These are phyloP conservation scores for Apiospora hydei DNA, from an alignment of 2,329 filamentous ascomycete species.

Conservation along the genomic window DNA sequence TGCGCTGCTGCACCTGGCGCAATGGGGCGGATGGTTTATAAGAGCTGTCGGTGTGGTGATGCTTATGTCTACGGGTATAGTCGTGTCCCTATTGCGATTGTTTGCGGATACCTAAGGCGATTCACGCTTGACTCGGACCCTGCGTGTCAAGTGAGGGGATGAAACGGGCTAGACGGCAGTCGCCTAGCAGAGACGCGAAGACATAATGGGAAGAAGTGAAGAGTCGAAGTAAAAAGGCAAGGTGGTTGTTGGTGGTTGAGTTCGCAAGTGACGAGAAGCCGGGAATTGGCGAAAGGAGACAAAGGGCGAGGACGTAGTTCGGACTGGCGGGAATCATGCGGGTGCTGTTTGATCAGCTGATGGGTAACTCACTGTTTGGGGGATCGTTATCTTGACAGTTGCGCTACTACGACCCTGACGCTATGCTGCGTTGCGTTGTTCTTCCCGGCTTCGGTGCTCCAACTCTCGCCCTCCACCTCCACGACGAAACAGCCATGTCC, in stretches of 20 bases:
- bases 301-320: slow-evolving; percentile 24
- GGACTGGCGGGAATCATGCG: slow-evolving; percentile 16
- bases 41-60: background rate
- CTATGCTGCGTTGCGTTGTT: slow-evolving; percentile 9
- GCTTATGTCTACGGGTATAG: slow-evolving; percentile 7
- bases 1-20: slow-evolving; percentile 16
- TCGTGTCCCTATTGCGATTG: slow-evolving; percentile 18
- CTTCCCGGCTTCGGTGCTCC: slow-evolving; percentile 17
- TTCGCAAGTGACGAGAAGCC: background rate
- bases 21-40: background rate
- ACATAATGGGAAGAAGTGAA: slow-evolving; percentile 33
- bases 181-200: slow-evolving; percentile 37
- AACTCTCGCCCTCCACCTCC: background rate
- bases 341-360: slow-evolving; percentile 26
- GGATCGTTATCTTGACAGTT: slow-evolving; percentile 21
- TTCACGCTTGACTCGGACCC: slow-evolving; percentile 27
- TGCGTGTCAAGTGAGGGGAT: slow-evolving; percentile 30
- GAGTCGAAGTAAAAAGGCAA: slow-evolving; percentile 25
- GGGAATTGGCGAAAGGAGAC: slow-evolving; percentile 31
- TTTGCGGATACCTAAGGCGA: slow-evolving; percentile 19
- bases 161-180: slow-evolving; percentile 37
- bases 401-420: slow-evolving; percentile 1
- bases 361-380: slow-evolving; percentile 27
- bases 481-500: slow-evolving; percentile 9
- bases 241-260: slow-evolving; percentile 12